Conservation (phyloP, 2,329 filamentous ascomycete genomes). For the Tetracladium maxilliforme region DNA sequence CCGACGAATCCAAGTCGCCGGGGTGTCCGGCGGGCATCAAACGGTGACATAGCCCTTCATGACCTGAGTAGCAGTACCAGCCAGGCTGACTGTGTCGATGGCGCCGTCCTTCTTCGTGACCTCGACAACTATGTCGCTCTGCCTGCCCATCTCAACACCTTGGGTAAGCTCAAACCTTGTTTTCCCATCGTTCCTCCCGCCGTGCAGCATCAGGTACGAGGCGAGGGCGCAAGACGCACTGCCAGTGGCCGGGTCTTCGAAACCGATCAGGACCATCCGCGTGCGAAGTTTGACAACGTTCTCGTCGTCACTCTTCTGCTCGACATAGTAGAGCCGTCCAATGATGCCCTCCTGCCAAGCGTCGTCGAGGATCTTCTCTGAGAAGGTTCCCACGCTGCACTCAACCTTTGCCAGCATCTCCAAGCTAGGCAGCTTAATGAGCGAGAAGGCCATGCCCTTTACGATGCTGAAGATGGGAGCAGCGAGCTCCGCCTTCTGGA, state of each 20-base stretch:
- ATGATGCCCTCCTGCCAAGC: slow-evolving; percentile 40
- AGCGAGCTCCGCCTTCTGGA: slow-evolving; percentile 18
- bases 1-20: too few relatives aligned
- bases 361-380: slow-evolving; percentile 36
- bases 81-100: too few relatives aligned
- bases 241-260: slow-evolving; percentile 49
- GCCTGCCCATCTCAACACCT: slow-evolving; percentile 51
- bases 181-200: slow-evolving; percentile 16
- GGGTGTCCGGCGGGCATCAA: too few relatives aligned
- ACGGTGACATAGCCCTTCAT: too few relatives aligned
- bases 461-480: slow-evolving; percentile 48
- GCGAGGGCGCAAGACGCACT: slow-evolving; percentile 44
- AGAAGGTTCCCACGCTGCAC: slow-evolving; percentile 6
- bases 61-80: too few relatives aligned
- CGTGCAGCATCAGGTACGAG: slow-evolving; percentile 34
- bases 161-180: slow-evolving; percentile 39
- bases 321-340: slow-evolving; percentile 44
- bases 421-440: slow-evolving; percentile 44
- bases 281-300: slow-evolving; percentile 28
- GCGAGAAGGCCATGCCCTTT: slow-evolving; percentile 59
- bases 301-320: slow-evolving; percentile 14
- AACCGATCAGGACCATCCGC: slow-evolving; percentile 38
- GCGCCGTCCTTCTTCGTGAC: too few relatives aligned
- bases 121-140: too few relatives aligned
- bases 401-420: slow-evolving; percentile 31